phyloP scores from a whole-genome alignment of 176 grass and related monocot species.

The Lolium perenne region DNA sequence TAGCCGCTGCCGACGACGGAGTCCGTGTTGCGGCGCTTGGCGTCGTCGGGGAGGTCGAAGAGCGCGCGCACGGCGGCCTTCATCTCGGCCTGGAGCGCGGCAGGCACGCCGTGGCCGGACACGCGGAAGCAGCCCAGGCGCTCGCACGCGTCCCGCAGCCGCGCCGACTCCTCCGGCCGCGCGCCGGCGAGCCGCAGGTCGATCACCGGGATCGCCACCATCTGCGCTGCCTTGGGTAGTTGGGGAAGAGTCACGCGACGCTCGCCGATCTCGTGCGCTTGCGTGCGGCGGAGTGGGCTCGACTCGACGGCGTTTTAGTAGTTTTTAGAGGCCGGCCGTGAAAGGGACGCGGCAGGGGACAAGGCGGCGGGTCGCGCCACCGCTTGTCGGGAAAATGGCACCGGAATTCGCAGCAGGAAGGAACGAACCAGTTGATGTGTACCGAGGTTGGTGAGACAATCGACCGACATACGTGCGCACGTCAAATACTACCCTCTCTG shows the following conservation, averaged over 20 bases:
- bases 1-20: conserved; percentile 77
- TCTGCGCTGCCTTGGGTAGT: background rate
- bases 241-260: background rate
- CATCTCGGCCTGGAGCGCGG: conserved; percentile 66
- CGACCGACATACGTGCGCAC: background rate
- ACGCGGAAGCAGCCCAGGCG: conserved; percentile 68
- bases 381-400: conserved; percentile 30
- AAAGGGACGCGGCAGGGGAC: background rate
- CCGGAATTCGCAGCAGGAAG: background rate
- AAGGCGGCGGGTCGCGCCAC: conserved; percentile 3
- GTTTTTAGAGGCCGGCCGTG: conserved; percentile 32
- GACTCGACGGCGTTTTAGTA: background rate
- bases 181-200: conserved; percentile 48
- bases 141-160: conserved; percentile 49
- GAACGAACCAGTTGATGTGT: background rate
- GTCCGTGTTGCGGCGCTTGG: conserved; percentile 70
- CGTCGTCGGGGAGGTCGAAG: conserved; percentile 75
- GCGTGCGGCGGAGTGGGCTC: background rate
- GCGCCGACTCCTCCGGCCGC: conserved; percentile 34
- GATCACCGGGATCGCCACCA: conserved; percentile 51
- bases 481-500: background rate
- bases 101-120: conserved; percentile 57
- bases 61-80: conserved; percentile 74
- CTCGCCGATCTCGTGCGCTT: background rate
- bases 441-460: conserved; percentile 10